Conservation (phyloP, 805 yeast genomes). For the Wickerhamiella australiensis region DNA sequence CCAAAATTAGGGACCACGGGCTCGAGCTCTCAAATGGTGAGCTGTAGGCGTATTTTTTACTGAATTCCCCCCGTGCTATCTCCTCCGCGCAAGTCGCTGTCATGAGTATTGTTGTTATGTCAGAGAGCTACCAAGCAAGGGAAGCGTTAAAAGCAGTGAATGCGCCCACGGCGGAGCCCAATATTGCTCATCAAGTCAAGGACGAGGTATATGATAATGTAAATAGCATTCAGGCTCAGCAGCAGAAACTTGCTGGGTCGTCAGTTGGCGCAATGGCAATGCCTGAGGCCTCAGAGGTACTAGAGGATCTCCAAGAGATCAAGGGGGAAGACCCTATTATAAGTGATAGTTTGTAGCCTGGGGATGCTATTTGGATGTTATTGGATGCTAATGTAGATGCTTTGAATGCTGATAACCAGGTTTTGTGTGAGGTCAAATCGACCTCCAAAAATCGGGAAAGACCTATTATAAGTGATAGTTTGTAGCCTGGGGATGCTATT, state of each 20-base stretch:
- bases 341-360: neutral
- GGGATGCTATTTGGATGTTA: too few relatives aligned
- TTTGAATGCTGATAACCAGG: too few relatives aligned
- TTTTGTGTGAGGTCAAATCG: too few relatives aligned
- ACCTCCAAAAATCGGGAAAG: neutral
- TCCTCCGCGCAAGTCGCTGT: neutral
- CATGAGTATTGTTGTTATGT: slow-evolving; percentile 9
- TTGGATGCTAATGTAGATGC: too few relatives aligned
- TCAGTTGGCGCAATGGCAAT: neutral
- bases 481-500: too few relatives aligned
- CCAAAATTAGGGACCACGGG: slow-evolving; percentile 24
- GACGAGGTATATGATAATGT: neutral
- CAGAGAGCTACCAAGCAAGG: slow-evolving; percentile 6
- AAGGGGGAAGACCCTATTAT: neutral
- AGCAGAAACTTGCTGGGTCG: neutral
- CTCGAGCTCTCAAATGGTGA: slow-evolving; percentile 20
- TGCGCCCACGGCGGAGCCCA: slow-evolving; percentile 9
- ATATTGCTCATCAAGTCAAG: slow-evolving; percentile 2
- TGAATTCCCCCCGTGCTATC: neutral
- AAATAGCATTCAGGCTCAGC: neutral
- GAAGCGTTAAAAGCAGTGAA: neutral
- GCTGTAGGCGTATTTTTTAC: neutral
- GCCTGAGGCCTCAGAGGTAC: slow-evolving; percentile 1
- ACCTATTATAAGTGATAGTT: neutral
- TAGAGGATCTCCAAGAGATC: neutral